Base-by-base conservation (phyloP, 345 rosid genomes). In the Syzygium aromaticum region DNA sequence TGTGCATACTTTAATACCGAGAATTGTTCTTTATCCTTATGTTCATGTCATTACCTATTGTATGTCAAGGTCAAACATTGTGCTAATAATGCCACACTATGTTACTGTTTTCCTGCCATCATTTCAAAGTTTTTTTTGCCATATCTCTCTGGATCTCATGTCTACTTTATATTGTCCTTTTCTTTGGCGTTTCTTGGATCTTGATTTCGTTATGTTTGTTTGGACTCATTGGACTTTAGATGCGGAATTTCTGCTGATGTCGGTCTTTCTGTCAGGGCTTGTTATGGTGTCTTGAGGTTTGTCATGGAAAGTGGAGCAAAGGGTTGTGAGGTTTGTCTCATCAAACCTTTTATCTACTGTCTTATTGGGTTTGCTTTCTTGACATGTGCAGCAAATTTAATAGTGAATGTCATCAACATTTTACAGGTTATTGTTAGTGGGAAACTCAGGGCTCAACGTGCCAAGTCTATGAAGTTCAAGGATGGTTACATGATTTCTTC, bases 401-500 rank as follows among this genome's bases (percentile, higher is more conserved):
- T 84, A 84, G 51, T 23, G 8, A 84, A 33, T 61, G 43, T 61
- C 33, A 5, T 13, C 3, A 28, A 40, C 11, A n/a, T 54, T 54
- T 51, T 49, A 64, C 83, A 97, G 99, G 99, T 97, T 25, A 97
- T 94, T 92, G 98, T 96, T 43, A 97, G 99, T 27, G 98, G 99
- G 84, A 97, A 97, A 92, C 93, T 97, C 8, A 93, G 97, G 86
- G 99, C 98, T 51, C 94, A 92, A 78, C 96, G 98, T 88, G 99
- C 99, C 28, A 97, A 97, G 88, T 95, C 98, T 8, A 96, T 97
- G 99, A 97, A 96, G 88, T 97, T 97, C 88, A 96, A 95, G 93
- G 99, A 97, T 84, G 98, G 99, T 13, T 97, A 97, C 88, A 97
- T 97, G 99, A 94, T 95, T 54, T 97, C 99, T 38, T 95, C 99